phyloP scores from a whole-genome alignment of 2,329 filamentous ascomycete species.

The Colletotrichum costaricense region DNA sequence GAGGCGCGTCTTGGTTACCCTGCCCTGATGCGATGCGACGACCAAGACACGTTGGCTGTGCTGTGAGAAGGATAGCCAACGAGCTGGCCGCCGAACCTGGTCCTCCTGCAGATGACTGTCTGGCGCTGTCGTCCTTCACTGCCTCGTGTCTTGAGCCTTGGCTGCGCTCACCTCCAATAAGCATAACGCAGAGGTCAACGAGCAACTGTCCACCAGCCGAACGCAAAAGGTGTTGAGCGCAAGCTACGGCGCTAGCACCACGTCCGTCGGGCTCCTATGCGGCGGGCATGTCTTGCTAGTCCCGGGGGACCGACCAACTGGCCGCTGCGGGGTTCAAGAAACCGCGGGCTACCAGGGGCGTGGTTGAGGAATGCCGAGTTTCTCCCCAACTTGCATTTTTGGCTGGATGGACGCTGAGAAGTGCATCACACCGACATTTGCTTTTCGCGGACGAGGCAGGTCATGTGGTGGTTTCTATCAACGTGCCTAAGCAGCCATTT shows the following conservation, averaged over 20 bases:
- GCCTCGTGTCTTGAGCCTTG: neutral
- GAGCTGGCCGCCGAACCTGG: neutral
- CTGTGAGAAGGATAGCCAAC: slow-evolving; percentile 10
- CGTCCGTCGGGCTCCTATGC: slow-evolving; percentile 3
- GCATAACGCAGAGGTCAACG: slow-evolving; percentile 11
- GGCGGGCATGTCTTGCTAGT: slow-evolving; percentile 6
- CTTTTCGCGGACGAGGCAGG: neutral
- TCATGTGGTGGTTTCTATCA: slow-evolving; percentile 28
- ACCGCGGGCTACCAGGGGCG: slow-evolving; percentile 16
- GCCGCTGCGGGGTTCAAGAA: slow-evolving; percentile 14
- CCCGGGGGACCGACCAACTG: slow-evolving; percentile 2
- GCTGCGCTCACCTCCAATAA: neutral
- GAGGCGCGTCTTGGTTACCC: slow-evolving; percentile 8
- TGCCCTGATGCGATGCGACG: slow-evolving; percentile 23
- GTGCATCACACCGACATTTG: slow-evolving; percentile 36
- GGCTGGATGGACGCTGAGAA: slow-evolving; percentile 10
- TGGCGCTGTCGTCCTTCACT: neutral
- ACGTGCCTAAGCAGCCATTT: slow-evolving; percentile 7
- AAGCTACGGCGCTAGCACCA: slow-evolving; percentile 18
- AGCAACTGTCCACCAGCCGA: neutral
- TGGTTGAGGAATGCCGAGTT: slow-evolving; percentile 1
- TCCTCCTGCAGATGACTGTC: slow-evolving; percentile 14
- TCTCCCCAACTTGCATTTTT: slow-evolving; percentile 15
- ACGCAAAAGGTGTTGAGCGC: neutral
- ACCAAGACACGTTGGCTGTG: slow-evolving; percentile 27